Conservation (phyloP, 495 filamentous ascomycete species). For the Trichoderma parareesei region DNA sequence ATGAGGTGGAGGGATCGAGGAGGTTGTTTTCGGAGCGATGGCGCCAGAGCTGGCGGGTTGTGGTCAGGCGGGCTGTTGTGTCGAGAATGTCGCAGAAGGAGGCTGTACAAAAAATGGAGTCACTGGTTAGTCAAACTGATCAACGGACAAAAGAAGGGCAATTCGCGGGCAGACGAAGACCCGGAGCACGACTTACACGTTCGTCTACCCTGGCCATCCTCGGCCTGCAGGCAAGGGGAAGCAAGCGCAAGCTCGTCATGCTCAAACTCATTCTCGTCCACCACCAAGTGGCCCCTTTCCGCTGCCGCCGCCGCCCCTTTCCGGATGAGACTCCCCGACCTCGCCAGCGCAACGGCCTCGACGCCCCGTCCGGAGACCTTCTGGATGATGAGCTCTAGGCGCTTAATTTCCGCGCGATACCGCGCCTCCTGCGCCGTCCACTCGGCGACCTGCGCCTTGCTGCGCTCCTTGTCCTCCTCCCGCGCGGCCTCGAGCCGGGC, state of each 20-base stretch:
- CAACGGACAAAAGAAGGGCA: too few relatives aligned
- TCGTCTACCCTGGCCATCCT: not conserved
- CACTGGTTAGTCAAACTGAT: not conserved
- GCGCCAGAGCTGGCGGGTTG: not conserved
- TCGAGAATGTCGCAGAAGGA: not conserved
- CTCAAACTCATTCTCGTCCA: not conserved
- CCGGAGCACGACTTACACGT: not conserved
- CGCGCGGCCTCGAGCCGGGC: conserved; percentile 24
- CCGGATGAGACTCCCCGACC: conserved; percentile 35
- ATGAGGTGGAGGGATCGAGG: not conserved
- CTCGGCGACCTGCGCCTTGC: conserved; percentile 30
- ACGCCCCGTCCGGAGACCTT: conserved; percentile 39
- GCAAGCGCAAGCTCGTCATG: not conserved
- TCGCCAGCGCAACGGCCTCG: conserved; percentile 35
- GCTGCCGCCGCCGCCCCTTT: conserved; percentile 15
- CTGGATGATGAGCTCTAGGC: conserved; percentile 39
- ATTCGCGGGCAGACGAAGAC: too few relatives aligned
- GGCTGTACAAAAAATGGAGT: not conserved
- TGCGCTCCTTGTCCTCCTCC: conserved; percentile 32
- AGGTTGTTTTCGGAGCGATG: conserved; percentile 1
- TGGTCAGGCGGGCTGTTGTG: not conserved
- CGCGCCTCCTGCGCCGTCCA: conserved; percentile 32
- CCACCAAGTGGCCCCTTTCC: not conserved
- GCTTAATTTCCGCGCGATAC: conserved; percentile 41
- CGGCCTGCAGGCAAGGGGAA: not conserved